These are phyloP conservation scores for Starmerella apis DNA, from an alignment of 805 yeast genomes.

Conservation along the genomic window DNA sequence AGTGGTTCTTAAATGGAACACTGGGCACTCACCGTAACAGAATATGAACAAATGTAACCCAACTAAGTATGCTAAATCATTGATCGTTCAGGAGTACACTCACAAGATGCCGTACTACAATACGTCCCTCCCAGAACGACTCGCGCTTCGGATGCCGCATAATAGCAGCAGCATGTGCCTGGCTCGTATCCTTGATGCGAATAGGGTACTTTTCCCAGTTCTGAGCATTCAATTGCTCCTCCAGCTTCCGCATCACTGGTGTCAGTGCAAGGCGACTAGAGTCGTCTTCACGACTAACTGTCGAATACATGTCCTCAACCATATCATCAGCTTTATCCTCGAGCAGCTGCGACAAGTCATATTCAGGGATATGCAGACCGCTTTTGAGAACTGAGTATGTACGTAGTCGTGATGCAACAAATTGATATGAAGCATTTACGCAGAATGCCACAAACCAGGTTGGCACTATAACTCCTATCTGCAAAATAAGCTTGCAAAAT, in stretches of 20 bases:
- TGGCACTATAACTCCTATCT: slow-evolving; percentile 48
- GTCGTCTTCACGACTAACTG: slow-evolving; percentile 19
- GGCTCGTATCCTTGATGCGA: slow-evolving; percentile 51
- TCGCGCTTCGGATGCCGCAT: slow-evolving; percentile 48
- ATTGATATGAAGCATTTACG: slow-evolving; percentile 37
- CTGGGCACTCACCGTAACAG: too few species aligned
- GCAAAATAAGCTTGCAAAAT: slow-evolving; percentile 33
- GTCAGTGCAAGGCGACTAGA: slow-evolving; percentile 17
- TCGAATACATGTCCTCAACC: slow-evolving; percentile 23
- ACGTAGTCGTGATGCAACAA: slow-evolving; percentile 35
- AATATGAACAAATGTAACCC: too few species aligned
- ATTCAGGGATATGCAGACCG: slow-evolving; percentile 21
- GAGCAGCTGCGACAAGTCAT: slow-evolving; percentile 20
- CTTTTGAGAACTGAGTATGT: slow-evolving; percentile 3
- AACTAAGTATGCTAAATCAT: too few species aligned
- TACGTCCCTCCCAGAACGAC: slow-evolving; percentile 57
- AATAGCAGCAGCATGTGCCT: slow-evolving; percentile 75
- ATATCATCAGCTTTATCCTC: slow-evolving; percentile 24
- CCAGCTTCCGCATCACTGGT: slow-evolving; percentile 42
- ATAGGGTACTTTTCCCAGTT: slow-evolving; percentile 65
- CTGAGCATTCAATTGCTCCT: slow-evolving; percentile 47
- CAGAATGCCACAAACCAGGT: slow-evolving; percentile 52
- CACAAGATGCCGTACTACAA: slow-evolving; percentile 29
- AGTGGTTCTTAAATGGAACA: too few species aligned
- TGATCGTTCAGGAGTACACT: not conserved